phyloP scores from a whole-genome alignment of 345 rosid species.

The Hibiscus mutabilis region DNA sequence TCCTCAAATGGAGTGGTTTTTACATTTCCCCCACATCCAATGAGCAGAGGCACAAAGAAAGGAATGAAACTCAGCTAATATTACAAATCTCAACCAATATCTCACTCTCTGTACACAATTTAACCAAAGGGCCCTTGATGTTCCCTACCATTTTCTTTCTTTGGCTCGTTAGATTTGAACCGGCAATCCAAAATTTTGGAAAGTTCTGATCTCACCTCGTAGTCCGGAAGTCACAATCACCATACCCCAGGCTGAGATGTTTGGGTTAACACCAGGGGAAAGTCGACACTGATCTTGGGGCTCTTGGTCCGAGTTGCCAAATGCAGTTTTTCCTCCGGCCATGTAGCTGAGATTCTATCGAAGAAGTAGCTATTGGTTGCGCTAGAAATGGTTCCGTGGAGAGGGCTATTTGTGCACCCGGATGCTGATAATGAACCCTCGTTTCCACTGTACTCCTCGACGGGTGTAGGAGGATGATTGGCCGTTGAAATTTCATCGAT shows the following conservation, averaged over 20 bases:
- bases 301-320: constrained; percentile 42
- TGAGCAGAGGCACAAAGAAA: constrained; percentile 41
- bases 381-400: constrained; percentile 70
- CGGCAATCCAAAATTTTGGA: constrained; percentile 91
- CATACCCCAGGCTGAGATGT: constrained; percentile 70
- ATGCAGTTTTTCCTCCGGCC: constrained; percentile 82
- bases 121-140: constrained; percentile 11
- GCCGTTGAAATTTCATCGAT: constrained; percentile 51
- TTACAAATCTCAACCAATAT: constrained; percentile 64
- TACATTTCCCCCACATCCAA: constrained; percentile 28
- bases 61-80: constrained; percentile 39
- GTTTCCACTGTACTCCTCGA: constrained; percentile 38
- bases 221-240: constrained; percentile 88
- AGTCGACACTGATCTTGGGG: constrained; percentile 47
- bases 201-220: constrained; percentile 74
- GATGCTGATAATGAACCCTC: constrained; percentile 36
- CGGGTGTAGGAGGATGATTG: constrained; percentile 83
- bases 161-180: constrained; percentile 34
- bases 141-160: not conserved
- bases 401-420: constrained; percentile 42
- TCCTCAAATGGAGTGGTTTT: constrained; percentile 33
- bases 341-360: constrained; percentile 82
- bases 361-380: constrained; percentile 78
- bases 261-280: constrained; percentile 41
- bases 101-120: constrained; percentile 53